These are phyloP conservation scores for Dioscorea cayenensis DNA, from an alignment of 116 monocot species.

Conservation along the genomic window DNA sequence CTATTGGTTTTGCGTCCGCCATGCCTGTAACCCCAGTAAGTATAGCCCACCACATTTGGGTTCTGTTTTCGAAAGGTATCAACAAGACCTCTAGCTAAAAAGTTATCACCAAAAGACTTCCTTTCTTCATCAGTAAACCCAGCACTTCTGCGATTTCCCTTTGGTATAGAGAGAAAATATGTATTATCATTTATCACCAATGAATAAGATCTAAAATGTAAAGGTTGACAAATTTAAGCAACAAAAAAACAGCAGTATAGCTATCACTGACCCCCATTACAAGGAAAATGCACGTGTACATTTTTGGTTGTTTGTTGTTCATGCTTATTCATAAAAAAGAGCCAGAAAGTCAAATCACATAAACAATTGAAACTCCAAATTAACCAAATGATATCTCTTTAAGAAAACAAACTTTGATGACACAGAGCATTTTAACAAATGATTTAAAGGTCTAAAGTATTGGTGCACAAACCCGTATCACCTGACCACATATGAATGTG, in stretches of 20 bases:
- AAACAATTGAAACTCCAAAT: no score
- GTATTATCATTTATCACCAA: neutral
- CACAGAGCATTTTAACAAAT: no score
- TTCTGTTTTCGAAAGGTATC: conserved; percentile 90
- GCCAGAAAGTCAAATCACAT: no score
- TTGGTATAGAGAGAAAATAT: conserved; percentile 4
- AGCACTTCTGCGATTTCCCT: conserved; percentile 94
- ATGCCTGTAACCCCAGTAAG: conserved; percentile 90
- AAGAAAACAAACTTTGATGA: no score
- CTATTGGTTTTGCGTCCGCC: conserved; percentile 75
- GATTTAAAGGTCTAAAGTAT: no score
- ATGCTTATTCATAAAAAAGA: no score
- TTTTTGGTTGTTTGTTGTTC: no score
- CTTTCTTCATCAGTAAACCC: conserved; percentile 93
- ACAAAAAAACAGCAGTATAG: neutral
- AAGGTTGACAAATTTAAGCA: neutral
- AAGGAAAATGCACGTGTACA: no score
- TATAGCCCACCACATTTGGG: conserved; percentile 68
- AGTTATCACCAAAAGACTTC: conserved; percentile 69
- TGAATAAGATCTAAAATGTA: neutral
- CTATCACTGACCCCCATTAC: no score
- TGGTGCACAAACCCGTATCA: no score
- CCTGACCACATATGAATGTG: no score
- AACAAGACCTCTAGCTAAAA: conserved; percentile 72
- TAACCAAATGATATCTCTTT: no score